Base-by-base conservation (phyloP, 1,284 basidiomycete genomes). In the Xerocomus amazonicus region DNA sequence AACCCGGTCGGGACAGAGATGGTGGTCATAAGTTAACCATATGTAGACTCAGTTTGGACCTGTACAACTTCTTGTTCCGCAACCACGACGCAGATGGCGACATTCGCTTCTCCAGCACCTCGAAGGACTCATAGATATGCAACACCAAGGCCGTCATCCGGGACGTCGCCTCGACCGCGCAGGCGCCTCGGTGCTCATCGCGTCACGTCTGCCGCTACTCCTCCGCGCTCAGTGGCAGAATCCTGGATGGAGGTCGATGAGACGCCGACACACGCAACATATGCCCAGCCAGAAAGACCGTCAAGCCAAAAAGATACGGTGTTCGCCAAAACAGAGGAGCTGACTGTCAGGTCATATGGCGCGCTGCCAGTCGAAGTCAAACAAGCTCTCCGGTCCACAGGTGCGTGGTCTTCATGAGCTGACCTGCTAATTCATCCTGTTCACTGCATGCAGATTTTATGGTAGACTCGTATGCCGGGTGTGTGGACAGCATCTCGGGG, bases 321-420 rank as follows among this genome's bases (percentile, higher is more conserved):
- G 34, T 87, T 84, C 65, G 84, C 87, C 43, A 84, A 83, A 64
- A 87, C 87, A 23, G 79, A 83, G 54, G 84, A 90, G 66, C 68
- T 88, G 52, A 65, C 75, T 12, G 84, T 83, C n/a, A 72, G 78
- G 23, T 81, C 87, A 63, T 84, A 88, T 59, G 80, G 86, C 29
- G 73, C 76, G 57, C 65, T 90, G 39, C 88, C 89, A 4, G 69
- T 81, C 6, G 88, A 91, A 62, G 81, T 89, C 45, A 84, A 81
- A 59, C 84, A 86, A 55, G 75, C 83, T 16, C 70, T 90, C 44
- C 79, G 75, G 55, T 81, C 76, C 59, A 79, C 84, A 56, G 83
- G 87, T 85, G 53, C 41, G 54, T 43, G 45, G 45, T 45, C 48
- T 45, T 50, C 39, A 4, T 39, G 13, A 32, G 19, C 33, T n/a